Evolutionary conservation across 345 rosid genomes (phyloP).

Genomic region (Brassica cretica): DNA sequence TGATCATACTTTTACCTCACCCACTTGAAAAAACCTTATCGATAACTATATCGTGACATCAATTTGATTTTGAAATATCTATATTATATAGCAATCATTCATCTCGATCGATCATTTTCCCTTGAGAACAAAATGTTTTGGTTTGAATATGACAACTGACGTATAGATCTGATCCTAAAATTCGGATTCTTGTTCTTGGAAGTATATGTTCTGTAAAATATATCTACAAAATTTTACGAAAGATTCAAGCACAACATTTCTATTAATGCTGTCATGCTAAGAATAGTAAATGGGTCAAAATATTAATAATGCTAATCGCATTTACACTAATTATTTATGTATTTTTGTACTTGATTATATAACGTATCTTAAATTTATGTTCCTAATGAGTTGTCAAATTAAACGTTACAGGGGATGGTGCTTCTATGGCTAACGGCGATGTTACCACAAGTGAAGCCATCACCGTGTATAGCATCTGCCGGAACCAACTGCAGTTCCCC

Average conservation of each 20-base stretch:
- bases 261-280: background rate
- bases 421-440: conserved; percentile 72
- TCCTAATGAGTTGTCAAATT: background rate
- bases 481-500: conserved; percentile 46
- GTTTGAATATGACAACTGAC: conserved; percentile 33
- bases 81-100: conserved; percentile 20
- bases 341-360: background rate
- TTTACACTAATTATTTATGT: background rate
- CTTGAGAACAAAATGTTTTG: conserved; percentile 16
- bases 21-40: conserved; percentile 21
- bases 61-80: conserved; percentile 16
- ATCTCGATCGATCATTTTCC: conserved; percentile 21
- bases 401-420: conserved; percentile 58
- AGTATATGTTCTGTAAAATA: background rate
- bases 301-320: background rate
- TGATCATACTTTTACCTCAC: conserved; percentile 14
- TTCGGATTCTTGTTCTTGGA: conserved; percentile 35
- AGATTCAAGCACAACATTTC: background rate
- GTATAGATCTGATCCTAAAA: conserved; percentile 1
- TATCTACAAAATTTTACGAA: conserved; percentile 13
- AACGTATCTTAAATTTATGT: background rate
- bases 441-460: conserved; percentile 62
- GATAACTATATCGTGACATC: conserved; percentile 13
- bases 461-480: conserved; percentile 39
- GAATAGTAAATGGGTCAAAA: conserved; percentile 5